phyloP scores from a whole-genome alignment of 129 eudicot genomes.

The Chrysanthemum lavandulifolium region DNA sequence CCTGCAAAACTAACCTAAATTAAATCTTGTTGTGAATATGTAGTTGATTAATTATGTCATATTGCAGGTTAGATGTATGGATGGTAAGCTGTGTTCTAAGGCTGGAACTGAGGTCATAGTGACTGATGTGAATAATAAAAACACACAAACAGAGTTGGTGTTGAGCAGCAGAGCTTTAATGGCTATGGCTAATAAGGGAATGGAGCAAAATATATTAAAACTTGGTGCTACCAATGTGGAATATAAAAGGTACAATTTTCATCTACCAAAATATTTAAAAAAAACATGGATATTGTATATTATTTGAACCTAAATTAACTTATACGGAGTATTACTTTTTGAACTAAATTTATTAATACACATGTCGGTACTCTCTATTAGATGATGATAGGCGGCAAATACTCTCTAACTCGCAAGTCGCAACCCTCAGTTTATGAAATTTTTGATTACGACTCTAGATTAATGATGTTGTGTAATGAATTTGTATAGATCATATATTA shows the following conservation, averaged over 20 bases:
- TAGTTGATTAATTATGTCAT: conserved; percentile 4
- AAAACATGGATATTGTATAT: too few relatives aligned
- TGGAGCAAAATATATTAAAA: conserved; percentile 43
- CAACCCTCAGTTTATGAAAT: too few relatives aligned
- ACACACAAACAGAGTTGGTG: conserved; percentile 52
- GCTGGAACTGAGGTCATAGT: conserved; percentile 55
- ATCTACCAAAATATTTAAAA: neutral
- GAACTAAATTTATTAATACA: too few relatives aligned
- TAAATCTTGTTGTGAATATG: conserved; percentile 1
- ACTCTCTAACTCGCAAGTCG: too few relatives aligned
- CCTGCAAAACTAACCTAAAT: too few relatives aligned
- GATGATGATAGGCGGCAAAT: too few relatives aligned
- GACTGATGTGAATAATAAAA: conserved; percentile 47
- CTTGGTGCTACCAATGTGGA: conserved; percentile 61
- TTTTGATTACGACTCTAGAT: too few relatives aligned
- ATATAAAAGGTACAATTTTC: conserved; percentile 50
- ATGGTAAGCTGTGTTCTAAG: conserved; percentile 40
- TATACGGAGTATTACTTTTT: too few relatives aligned
- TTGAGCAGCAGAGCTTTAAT: conserved; percentile 59
- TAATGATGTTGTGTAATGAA: too few relatives aligned
- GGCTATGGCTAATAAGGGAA: conserved; percentile 67
- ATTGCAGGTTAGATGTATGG: conserved; percentile 62
- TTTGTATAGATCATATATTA: too few relatives aligned
- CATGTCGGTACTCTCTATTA: too few relatives aligned
- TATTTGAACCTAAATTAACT: too few relatives aligned